Base-by-base conservation (phyloP, 208 protist species). In the Leishmania turanica region DNA sequence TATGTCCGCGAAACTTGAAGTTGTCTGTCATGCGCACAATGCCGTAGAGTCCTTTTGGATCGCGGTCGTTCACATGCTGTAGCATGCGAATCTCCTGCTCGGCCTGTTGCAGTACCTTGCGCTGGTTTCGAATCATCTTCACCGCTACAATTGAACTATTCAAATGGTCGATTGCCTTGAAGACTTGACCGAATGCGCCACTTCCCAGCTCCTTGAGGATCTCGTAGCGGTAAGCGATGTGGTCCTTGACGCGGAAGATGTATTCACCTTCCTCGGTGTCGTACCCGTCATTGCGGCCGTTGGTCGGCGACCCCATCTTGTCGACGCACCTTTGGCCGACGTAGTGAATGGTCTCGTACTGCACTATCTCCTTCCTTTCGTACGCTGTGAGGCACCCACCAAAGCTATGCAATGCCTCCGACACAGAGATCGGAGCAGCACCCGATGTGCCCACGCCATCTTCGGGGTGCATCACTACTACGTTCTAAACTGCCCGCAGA, bases 241-340 rank as follows among this genome's bases (percentile, higher is more conserved):
- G 98, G 77, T 99, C 98, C 47, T 96, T 85, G 13, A 88, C 34
- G 21, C 92, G 84, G 40, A 98, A 83, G 21, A 88, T 87, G 88
- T 99, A 99, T 66, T 99, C 96, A 40, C 98, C 98, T 0, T 92
- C 69, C 3, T 93, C 90, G 56, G 98, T 98, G 85, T 99, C 98
- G 79, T 95, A 99, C 1, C 98, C 98, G 58, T 92, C 77, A 77
- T 99, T 98, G 27, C 77, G 70, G 0, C 89, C 88, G 9, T 60
- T 73, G 1, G 82, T 85, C 17, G 92, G 90, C 15, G 91, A 87
- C 34, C 80, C 84, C 8, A 95, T 87, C 72, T 97, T 97, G 27
- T 88, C 71, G 24, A 65, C 51, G 78, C 91, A 95, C 4, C 89
- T 91, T 73, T 97, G 90, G 0, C 92, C 94, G 21, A 77, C 86